Conservation (phyloP, 257 asterid genomes). For the Petunia secreta region DNA sequence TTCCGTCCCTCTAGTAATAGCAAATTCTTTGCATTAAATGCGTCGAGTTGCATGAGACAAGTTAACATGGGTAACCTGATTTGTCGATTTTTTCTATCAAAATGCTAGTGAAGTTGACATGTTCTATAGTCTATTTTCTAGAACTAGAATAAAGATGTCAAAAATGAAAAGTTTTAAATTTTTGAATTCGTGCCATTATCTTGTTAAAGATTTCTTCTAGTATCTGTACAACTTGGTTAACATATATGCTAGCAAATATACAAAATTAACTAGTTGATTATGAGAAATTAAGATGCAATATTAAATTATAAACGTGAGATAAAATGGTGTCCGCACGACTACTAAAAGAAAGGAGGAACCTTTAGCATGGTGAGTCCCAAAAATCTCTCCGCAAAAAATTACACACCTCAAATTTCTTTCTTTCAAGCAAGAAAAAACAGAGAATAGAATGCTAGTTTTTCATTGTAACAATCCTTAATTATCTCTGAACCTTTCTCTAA, state of each 20-base stretch:
- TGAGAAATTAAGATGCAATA: not conserved
- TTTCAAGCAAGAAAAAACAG: not conserved
- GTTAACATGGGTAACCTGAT: no score
- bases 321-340: conserved; percentile 34
- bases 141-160: no score
- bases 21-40: no score
- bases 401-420: conserved; percentile 2
- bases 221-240: not conserved
- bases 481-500: conserved; percentile 25
- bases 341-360: conserved; percentile 42
- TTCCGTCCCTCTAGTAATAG: no score
- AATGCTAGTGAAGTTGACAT: no score
- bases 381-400: conserved; percentile 14
- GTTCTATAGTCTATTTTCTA: no score
- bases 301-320: not conserved
- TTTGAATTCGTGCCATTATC: not conserved
- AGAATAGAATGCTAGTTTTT: not conserved
- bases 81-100: no score
- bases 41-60: no score
- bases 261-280: not conserved
- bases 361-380: not conserved
- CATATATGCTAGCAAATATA: not conserved
- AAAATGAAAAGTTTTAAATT: not conserved
- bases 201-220: not conserved
- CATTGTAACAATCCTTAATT: conserved; percentile 26